phyloP scores from a whole-genome alignment of 2,329 filamentous ascomycete species.

The Monilinia fructigena region DNA sequence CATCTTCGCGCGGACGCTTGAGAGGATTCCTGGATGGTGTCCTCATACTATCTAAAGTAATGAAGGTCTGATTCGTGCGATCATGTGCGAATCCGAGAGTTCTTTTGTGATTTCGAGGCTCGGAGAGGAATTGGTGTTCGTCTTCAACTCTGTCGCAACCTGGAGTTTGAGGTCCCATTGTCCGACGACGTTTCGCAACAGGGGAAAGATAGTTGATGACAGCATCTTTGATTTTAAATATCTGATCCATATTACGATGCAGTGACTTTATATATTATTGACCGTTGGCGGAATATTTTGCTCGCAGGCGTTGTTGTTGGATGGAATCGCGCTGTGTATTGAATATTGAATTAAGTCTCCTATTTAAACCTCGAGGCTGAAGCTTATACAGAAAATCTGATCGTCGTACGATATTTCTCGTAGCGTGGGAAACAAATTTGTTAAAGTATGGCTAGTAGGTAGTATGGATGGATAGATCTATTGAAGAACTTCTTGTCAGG shows the following conservation, averaged over 20 bases:
- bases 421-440: background rate
- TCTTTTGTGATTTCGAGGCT: conserved; percentile 28
- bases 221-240: conserved; percentile 36
- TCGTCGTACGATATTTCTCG: background rate
- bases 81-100: conserved; percentile 22
- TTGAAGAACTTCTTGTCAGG: background rate
- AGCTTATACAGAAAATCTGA: background rate
- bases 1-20: conserved; percentile 35
- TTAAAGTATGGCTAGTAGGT: background rate
- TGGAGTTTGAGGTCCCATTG: conserved; percentile 32
- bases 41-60: conserved; percentile 27
- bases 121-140: conserved; percentile 28
- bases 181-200: conserved; percentile 38
- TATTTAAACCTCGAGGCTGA: conserved; percentile 21
- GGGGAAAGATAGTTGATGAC: conserved; percentile 37
- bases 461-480: background rate
- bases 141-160: conserved; percentile 19
- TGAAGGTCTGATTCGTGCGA: conserved; percentile 28
- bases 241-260: conserved; percentile 32
- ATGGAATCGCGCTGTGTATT: background rate
- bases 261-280: background rate
- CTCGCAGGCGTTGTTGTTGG: background rate
- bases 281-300: background rate
- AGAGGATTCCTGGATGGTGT: conserved; percentile 27
- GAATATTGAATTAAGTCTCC: background rate